phyloP scores from a whole-genome alignment of 2,329 filamentous ascomycete genomes.

The Exophiala sp. region DNA sequence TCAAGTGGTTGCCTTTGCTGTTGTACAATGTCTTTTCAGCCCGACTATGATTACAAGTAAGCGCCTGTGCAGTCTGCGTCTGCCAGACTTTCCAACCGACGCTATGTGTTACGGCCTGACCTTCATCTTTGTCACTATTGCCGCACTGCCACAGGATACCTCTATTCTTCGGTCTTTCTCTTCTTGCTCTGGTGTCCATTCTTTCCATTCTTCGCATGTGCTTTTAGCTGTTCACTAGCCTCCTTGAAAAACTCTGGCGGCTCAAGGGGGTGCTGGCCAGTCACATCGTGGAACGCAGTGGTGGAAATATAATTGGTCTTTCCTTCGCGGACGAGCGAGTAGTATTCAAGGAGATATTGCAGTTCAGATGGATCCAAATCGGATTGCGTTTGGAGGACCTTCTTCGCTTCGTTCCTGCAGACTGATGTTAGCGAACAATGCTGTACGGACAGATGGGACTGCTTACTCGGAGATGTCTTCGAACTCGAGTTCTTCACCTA shows the following conservation, averaged over 20 bases:
- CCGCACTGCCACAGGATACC: not conserved
- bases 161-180: constrained; percentile 27
- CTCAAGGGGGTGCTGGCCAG: constrained; percentile 46
- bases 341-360: constrained; percentile 50
- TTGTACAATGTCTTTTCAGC: too few relatives aligned
- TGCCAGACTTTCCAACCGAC: too few relatives aligned
- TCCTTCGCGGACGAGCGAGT: constrained; percentile 51
- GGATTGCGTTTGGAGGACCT: constrained; percentile 38
- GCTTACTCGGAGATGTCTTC: constrained; percentile 46
- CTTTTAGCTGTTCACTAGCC: constrained; percentile 33
- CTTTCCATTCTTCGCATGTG: constrained; percentile 30
- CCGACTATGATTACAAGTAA: too few relatives aligned
- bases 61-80: too few relatives aligned
- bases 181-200: constrained; percentile 32
- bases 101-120: too few relatives aligned
- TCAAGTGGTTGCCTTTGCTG: too few relatives aligned
- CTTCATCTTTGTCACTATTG: too few relatives aligned
- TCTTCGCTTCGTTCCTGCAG: constrained; percentile 32
- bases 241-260: constrained; percentile 49
- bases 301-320: constrained; percentile 56
- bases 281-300: constrained; percentile 50
- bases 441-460: not conserved
- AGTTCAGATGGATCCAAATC: constrained; percentile 38
- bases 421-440: not conserved
- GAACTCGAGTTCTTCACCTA: constrained; percentile 45